A percentile compares a stretch with the other conserved stretches of the same genome.
Conservation (phyloP, 768 basidiomycete genomes). For the Psilocybe cyanescens region DNA sequence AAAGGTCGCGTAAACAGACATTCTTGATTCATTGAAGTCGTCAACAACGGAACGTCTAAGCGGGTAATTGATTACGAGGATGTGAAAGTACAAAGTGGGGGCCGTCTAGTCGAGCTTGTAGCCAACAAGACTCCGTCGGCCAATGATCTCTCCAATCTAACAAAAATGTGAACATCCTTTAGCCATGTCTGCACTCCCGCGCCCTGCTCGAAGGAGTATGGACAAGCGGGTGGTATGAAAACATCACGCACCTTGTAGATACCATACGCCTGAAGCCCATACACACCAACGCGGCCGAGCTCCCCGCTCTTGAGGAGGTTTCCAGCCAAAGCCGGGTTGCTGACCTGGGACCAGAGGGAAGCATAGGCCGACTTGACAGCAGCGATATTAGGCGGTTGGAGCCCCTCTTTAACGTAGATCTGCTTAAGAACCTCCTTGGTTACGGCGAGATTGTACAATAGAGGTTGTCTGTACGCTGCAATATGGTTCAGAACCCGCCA, state of each 20-base stretch:
- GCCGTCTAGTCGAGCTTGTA: conserved; percentile 57
- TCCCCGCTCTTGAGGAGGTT: conserved; percentile 64
- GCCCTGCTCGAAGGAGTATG: neutral
- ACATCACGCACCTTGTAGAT: conserved; percentile 74
- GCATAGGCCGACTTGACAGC: conserved; percentile 62
- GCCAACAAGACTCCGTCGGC: conserved; percentile 78
- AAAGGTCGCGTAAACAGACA: no score
- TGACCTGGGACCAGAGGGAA: conserved; percentile 65
- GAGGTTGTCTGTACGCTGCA: conserved; percentile 73
- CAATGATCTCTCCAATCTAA: conserved; percentile 88
- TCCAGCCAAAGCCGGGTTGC: conserved; percentile 63
- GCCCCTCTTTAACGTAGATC: conserved; percentile 71
- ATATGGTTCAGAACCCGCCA: neutral
- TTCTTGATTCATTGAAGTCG: no score
- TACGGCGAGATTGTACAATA: conserved; percentile 80
- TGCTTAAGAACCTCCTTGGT: conserved; percentile 76
- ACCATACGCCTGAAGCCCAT: conserved; percentile 86
- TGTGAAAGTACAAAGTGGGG: neutral
- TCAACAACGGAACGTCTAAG: neutral
- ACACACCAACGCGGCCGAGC: conserved; percentile 67
- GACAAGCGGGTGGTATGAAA: neutral
- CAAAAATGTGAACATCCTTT: neutral
- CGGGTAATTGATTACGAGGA: neutral
- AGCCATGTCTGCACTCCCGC: neutral
- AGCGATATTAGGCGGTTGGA: conserved; percentile 68